Percentiles rank a stretch among this genome's conserved stretches.
These are phyloP conservation scores for Hippophae rhamnoides DNA, from an alignment of 306 rosid species.

Conservation along the genomic window DNA sequence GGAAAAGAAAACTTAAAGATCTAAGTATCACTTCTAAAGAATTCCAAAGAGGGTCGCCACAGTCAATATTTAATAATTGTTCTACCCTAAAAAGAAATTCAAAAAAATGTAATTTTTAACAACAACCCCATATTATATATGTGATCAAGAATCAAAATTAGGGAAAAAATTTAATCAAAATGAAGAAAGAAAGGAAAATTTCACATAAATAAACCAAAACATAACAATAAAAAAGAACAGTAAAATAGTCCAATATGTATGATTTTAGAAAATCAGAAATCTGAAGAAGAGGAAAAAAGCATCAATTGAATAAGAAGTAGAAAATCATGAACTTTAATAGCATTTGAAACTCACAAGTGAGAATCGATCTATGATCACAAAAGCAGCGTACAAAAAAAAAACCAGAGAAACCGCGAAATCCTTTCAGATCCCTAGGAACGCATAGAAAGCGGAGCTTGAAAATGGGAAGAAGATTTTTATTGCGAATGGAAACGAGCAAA, in stretches of 20 bases:
- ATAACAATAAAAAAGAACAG: neutral
- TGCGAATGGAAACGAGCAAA: neutral
- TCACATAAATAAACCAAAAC: neutral
- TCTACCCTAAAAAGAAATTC: neutral
- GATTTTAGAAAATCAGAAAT: neutral
- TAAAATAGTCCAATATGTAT: neutral
- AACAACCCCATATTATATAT: neutral
- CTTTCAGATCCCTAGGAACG: constrained; percentile 20
- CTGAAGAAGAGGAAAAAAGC: neutral
- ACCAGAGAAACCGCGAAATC: constrained; percentile 19
- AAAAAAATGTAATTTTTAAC: neutral
- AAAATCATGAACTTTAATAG: neutral
- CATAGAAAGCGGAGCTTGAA: constrained; percentile 2
- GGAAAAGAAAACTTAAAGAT: neutral
- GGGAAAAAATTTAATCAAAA: neutral
- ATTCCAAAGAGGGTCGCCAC: neutral
- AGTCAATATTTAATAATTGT: neutral
- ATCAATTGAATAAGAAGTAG: neutral
- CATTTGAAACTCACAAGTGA: constrained; percentile 26
- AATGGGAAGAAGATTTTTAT: neutral
- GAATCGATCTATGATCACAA: constrained; percentile 15
- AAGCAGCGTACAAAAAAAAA: neutral
- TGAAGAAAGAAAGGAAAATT: neutral
- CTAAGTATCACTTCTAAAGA: neutral
- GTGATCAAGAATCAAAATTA: neutral